phyloP scores from a whole-genome alignment of 225 moss, liverwort and hornwort species.

The Sphagnum tenellum region DNA sequence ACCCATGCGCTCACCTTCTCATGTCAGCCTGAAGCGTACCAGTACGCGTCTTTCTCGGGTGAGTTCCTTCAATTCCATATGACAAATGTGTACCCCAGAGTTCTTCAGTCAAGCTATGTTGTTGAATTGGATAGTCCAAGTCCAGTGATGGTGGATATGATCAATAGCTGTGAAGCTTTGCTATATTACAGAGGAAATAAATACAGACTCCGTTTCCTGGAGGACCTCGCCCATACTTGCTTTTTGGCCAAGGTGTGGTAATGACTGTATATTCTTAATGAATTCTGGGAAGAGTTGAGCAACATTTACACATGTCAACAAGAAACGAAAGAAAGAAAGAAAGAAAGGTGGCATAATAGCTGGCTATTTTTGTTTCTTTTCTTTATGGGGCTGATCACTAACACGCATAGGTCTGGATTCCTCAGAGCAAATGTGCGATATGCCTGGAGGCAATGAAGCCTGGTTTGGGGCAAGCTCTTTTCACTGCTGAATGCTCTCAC shows the following conservation, averaged over 20 bases:
- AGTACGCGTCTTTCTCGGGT: conserved; percentile 13
- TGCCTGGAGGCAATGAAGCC: conserved; percentile 43
- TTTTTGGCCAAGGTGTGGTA: background rate
- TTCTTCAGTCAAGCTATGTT: background rate
- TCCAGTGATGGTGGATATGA: too few species aligned
- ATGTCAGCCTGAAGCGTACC: conserved; percentile 16
- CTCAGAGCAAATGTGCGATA: conserved; percentile 37
- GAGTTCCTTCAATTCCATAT: background rate
- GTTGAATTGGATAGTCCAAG: background rate
- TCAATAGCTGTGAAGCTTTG: too few species aligned
- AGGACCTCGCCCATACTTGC: too few species aligned
- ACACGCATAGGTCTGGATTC: background rate
- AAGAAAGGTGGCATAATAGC: too few species aligned
- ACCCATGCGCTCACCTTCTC: conserved; percentile 10
- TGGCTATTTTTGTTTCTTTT: background rate
- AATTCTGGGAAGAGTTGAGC: background rate
- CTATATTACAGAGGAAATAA: too few species aligned
- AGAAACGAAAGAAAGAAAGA: too few species aligned
- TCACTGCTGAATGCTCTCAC: conserved; percentile 39
- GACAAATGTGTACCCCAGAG: background rate
- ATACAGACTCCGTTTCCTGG: too few species aligned
- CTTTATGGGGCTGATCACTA: background rate
- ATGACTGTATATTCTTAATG: background rate
- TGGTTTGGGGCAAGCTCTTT: conserved; percentile 33
- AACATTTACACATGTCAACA: too few species aligned